These are phyloP conservation scores for Tulasnella sp. DNA, from an alignment of 768 basidiomycete genomes.

Conservation along the genomic window DNA sequence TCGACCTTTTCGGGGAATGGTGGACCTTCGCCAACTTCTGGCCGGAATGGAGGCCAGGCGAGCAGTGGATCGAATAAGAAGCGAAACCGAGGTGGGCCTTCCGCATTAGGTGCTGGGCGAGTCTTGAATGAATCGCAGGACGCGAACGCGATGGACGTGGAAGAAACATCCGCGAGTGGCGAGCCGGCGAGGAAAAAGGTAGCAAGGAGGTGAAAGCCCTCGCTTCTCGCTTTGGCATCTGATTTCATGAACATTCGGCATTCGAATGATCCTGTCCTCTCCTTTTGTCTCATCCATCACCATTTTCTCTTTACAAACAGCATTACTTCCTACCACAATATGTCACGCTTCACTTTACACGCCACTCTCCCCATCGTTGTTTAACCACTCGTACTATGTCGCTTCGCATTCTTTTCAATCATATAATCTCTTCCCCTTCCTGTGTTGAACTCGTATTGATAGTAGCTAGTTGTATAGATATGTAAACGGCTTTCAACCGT, in stretches of 20 bases:
- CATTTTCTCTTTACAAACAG: no score
- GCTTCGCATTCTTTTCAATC: no score
- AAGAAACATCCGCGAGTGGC: slow-evolving; percentile 33
- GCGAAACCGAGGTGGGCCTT: no score
- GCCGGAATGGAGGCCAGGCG: slow-evolving; percentile 30
- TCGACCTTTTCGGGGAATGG: slow-evolving; percentile 27
- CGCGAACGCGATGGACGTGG: slow-evolving; percentile 58
- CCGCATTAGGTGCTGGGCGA: slow-evolving; percentile 32
- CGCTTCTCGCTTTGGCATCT: neutral
- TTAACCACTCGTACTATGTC: no score
- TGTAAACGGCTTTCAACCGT: no score
- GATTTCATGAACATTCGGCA: neutral
- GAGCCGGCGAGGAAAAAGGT: slow-evolving; percentile 69
- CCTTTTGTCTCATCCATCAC: no score
- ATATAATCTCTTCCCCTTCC: no score
- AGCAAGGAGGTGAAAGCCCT: slow-evolving; percentile 41
- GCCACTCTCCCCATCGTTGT: no score
- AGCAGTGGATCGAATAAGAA: slow-evolving; percentile 28
- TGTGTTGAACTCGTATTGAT: no score
- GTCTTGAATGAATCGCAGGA: slow-evolving; percentile 9
- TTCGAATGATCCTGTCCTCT: neutral
- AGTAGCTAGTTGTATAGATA: no score
- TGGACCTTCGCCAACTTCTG: slow-evolving; percentile 31
- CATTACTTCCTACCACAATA: no score
- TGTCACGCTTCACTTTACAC: no score